Conservation (phyloP, 257 asterid genomes). For the Orobanche coerulescens region DNA sequence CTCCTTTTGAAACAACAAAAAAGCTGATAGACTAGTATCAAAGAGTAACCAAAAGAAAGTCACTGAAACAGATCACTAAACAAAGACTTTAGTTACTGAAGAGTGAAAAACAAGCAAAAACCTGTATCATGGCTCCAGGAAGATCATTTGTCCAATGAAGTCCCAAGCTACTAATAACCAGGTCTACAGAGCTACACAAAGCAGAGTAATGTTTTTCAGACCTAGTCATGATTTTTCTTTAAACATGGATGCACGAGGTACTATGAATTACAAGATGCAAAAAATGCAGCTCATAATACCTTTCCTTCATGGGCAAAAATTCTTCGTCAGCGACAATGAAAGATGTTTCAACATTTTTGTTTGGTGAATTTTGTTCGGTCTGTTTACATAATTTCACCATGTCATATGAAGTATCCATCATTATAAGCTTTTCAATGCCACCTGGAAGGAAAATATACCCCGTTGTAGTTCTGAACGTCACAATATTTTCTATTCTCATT, state of each 20-base stretch:
- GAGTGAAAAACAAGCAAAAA: conserved; percentile 26
- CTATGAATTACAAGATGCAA: conserved; percentile 2
- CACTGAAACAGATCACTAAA: neutral
- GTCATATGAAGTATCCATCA: conserved; percentile 90
- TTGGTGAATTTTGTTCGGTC: conserved; percentile 43
- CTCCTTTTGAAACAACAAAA: conserved; percentile 8
- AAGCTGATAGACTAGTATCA: neutral
- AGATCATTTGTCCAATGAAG: conserved; percentile 99
- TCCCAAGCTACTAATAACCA: conserved; percentile 85
- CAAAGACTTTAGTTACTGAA: neutral
- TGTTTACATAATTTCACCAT: conserved; percentile 68
- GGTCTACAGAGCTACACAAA: conserved; percentile 66
- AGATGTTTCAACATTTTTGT: conserved; percentile 59
- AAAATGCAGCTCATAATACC: conserved; percentile 31
- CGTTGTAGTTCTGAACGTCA: neutral
- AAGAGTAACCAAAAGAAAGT: conserved; percentile 4
- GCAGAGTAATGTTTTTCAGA: conserved; percentile 8
- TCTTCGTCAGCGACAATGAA: conserved; percentile 88
- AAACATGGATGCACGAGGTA: neutral
- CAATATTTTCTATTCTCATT: neutral
- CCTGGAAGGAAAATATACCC: conserved; percentile 37
- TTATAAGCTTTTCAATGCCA: conserved; percentile 66
- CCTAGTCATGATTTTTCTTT: neutral
- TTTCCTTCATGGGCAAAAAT: conserved; percentile 77
- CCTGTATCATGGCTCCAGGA: conserved; percentile 99